Percentiles rank a stretch among this genome's conserved stretches.
phyloP scores from a whole-genome alignment of 768 basidiomycete genomes.

The Hysterangium stoloniferum region DNA sequence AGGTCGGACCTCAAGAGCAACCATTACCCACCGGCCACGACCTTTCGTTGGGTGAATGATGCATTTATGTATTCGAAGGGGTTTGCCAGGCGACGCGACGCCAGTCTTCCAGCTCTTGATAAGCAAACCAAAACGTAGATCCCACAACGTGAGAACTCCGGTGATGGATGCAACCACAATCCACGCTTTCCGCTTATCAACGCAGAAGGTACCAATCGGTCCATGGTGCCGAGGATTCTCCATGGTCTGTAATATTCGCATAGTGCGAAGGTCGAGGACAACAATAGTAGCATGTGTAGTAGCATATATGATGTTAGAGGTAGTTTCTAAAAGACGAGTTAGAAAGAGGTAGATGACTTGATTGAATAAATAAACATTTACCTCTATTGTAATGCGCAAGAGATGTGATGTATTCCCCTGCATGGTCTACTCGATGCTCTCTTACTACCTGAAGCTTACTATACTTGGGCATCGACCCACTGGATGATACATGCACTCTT shows the following conservation, averaged over 20 bases:
- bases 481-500: constrained; percentile 65
- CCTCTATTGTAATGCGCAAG: constrained; percentile 60
- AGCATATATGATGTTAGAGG: constrained; percentile 79
- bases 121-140: constrained; percentile 85
- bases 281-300: constrained; percentile 75
- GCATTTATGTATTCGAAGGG: constrained; percentile 62
- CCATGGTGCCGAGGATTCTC: constrained; percentile 83
- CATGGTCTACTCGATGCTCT: constrained; percentile 65
- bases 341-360: background rate
- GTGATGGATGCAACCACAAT: constrained; percentile 79
- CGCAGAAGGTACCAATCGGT: constrained; percentile 75
- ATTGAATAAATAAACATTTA: constrained; percentile 10
- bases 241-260: constrained; percentile 69
- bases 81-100: constrained; percentile 38
- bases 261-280: constrained; percentile 77
- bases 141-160: constrained; percentile 87
- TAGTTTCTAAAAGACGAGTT: constrained; percentile 39
- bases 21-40: constrained; percentile 84
- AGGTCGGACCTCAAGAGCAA: constrained; percentile 50
- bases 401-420: constrained; percentile 76
- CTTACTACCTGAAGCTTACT: constrained; percentile 71
- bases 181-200: constrained; percentile 84
- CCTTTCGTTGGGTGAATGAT: constrained; percentile 82
- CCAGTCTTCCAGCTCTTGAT: constrained; percentile 84
- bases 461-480: constrained; percentile 74